These are phyloP conservation scores for Lizonia empirigonia DNA, from an alignment of 2,329 filamentous ascomycete species.

Conservation along the genomic window DNA sequence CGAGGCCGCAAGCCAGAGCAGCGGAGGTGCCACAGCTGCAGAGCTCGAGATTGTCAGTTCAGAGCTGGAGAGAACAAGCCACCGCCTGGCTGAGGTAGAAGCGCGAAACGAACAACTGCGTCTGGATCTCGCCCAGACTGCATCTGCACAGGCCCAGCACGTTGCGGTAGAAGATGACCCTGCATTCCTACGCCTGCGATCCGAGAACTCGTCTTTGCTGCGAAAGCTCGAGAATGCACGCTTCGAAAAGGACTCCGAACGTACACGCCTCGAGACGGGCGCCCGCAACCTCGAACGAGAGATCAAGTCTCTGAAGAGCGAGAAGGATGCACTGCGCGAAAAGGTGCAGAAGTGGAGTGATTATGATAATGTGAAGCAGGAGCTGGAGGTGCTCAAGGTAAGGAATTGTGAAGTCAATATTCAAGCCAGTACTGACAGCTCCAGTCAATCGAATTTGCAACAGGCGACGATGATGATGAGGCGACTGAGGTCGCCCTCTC, in stretches of 20 bases:
- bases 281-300: conserved; percentile 82
- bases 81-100: conserved; percentile 86
- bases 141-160: conserved; percentile 69
- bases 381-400: conserved; percentile 89
- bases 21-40: conserved; percentile 75
- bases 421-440: conserved; percentile 18
- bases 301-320: conserved; percentile 72
- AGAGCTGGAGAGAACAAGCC: conserved; percentile 87
- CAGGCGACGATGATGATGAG: conserved; percentile 71
- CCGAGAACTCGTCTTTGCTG: conserved; percentile 90
- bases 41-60: conserved; percentile 93
- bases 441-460: conserved; percentile 91
- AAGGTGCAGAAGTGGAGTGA: conserved; percentile 91
- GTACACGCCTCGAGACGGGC: conserved; percentile 75
- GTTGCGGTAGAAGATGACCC: conserved; percentile 84
- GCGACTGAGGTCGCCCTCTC: conserved; percentile 42
- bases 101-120: conserved; percentile 92
- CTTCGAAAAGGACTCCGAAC: conserved; percentile 82
- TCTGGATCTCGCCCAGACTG: conserved; percentile 86
- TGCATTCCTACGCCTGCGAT: conserved; percentile 81
- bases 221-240: conserved; percentile 83
- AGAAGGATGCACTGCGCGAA: conserved; percentile 77
- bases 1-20: conserved; percentile 61
- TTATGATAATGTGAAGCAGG: conserved; percentile 95
- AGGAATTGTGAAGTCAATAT: neutral